Percentiles rank a stretch among this genome's conserved stretches.
Conservation (phyloP, 2,329 filamentous ascomycete species). For the Curvularia eragrostidis region DNA sequence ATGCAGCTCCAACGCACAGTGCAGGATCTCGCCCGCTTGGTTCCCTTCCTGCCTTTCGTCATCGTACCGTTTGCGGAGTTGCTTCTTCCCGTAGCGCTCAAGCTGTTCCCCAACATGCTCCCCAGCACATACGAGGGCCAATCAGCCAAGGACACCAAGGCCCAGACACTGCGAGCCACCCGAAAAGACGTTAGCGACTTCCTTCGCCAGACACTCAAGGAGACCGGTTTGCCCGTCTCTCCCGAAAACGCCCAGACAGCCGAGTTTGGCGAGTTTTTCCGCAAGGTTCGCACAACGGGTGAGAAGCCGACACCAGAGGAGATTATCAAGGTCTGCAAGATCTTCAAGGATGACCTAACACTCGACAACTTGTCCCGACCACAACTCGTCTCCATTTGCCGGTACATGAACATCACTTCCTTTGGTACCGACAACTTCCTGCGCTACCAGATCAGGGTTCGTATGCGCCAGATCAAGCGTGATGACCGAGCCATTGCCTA, state of each 20-base stretch:
- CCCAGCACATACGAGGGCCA: slow-evolving; percentile 96
- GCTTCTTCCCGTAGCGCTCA: slow-evolving; percentile 87
- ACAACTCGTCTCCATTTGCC: slow-evolving; percentile 96
- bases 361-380: slow-evolving; percentile 95
- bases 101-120: slow-evolving; percentile 95
- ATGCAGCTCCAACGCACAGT: slow-evolving; percentile 81
- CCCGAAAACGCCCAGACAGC: slow-evolving; percentile 85
- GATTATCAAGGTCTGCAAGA: slow-evolving; percentile 98
- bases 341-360: slow-evolving; percentile 97
- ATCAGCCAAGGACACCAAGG: slow-evolving; percentile 89
- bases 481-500: slow-evolving; percentile 94
- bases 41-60: slow-evolving; percentile 96
- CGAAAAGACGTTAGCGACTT: slow-evolving; percentile 94
- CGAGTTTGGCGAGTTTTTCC: slow-evolving; percentile 96
- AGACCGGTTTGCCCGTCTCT: slow-evolving; percentile 91
- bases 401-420: slow-evolving; percentile 96
- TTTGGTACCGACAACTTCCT: slow-evolving; percentile 98
- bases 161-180: slow-evolving; percentile 78
- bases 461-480: slow-evolving; percentile 99
- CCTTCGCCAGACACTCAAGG: slow-evolving; percentile 83
- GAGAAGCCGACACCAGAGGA: slow-evolving; percentile 87
- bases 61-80: slow-evolving; percentile 96
- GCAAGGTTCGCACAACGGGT: slow-evolving; percentile 85
- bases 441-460: slow-evolving; percentile 93
- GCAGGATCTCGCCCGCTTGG: slow-evolving; percentile 87